Conservation (phyloP, 164 flowering plant species). For the Berberis thunbergii region DNA sequence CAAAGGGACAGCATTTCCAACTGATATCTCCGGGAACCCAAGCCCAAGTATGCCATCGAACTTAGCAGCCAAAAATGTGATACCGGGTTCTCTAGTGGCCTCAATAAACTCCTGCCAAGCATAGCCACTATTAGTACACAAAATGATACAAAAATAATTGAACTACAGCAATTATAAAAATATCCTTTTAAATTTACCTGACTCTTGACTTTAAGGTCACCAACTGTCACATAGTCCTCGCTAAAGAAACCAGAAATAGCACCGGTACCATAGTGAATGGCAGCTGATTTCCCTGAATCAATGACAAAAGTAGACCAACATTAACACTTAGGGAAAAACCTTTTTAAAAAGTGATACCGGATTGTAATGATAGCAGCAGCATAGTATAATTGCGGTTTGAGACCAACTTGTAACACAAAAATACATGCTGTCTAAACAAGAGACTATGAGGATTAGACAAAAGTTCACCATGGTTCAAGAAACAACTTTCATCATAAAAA, state of each 20-base stretch:
- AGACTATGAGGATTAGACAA: no score
- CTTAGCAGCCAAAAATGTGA: conserved; percentile 73
- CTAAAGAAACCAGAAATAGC: conserved; percentile 84
- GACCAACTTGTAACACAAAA: no score
- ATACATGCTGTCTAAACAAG: no score
- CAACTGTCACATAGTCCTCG: conserved; percentile 60
- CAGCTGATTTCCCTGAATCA: conserved; percentile 56
- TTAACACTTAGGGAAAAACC: not conserved
- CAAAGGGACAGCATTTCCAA: conserved; percentile 73
- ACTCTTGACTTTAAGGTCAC: conserved; percentile 60
- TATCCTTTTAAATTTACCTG: conserved; percentile 40
- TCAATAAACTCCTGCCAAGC: conserved; percentile 70
- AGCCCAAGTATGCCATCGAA: conserved; percentile 95
- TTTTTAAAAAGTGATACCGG: not conserved
- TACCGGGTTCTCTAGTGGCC: conserved; percentile 71
- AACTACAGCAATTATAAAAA: not conserved
- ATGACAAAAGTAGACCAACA: not conserved
- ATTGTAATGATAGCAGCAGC: not conserved
- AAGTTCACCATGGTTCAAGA: no score
- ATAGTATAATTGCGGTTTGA: no score
- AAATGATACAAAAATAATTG: no score
- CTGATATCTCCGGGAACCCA: conserved; percentile 89
- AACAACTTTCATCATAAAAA: no score
- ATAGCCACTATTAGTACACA: not conserved
- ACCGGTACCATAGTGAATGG: conserved; percentile 79